phyloP scores from a whole-genome alignment of 169 alveolate genomes.

The Cryptosporidium felis region DNA sequence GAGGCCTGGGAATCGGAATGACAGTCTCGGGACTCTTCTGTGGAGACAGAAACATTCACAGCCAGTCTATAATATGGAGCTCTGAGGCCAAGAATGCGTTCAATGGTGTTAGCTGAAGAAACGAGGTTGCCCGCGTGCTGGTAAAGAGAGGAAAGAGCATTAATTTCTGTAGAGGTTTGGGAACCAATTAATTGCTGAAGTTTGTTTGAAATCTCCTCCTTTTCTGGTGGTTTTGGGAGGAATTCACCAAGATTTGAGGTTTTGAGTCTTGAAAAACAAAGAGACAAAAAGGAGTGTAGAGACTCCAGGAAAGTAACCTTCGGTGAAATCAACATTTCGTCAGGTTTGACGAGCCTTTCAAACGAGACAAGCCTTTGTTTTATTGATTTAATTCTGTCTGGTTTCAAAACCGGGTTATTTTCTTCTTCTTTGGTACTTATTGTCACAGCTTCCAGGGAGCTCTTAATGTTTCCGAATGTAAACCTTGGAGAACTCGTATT shows the following conservation, averaged over 20 bases:
- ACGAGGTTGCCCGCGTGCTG: slow-evolving; percentile 45
- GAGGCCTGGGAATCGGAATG: neutral
- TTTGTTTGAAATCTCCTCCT: neutral
- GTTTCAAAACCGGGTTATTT: too few relatives aligned
- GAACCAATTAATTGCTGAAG: slow-evolving; percentile 1
- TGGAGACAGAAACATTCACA: neutral
- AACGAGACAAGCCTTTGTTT: neutral
- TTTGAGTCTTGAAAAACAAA: slow-evolving; percentile 8
- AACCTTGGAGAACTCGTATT: slow-evolving; percentile 38
- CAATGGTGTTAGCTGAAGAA: slow-evolving; percentile 48
- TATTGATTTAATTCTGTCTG: neutral
- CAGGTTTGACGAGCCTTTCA: slow-evolving; percentile 48
- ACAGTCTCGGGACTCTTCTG: neutral
- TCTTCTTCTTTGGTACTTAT: neutral
- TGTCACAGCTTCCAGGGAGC: neutral
- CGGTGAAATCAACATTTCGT: slow-evolving; percentile 27
- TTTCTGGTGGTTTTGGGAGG: neutral
- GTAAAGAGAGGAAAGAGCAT: slow-evolving; percentile 51
- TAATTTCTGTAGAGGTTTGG: slow-evolving; percentile 59
- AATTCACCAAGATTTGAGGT: neutral
- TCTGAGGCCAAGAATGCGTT: slow-evolving; percentile 49
- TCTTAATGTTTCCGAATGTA: slow-evolving; percentile 6
- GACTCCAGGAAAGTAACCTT: slow-evolving; percentile 40
- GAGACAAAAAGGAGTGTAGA: slow-evolving; percentile 1
- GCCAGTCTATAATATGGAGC: slow-evolving; percentile 66